These are phyloP conservation scores for Trypanosoma avium DNA, from an alignment of 208 protist species.

Conservation along the genomic window DNA sequence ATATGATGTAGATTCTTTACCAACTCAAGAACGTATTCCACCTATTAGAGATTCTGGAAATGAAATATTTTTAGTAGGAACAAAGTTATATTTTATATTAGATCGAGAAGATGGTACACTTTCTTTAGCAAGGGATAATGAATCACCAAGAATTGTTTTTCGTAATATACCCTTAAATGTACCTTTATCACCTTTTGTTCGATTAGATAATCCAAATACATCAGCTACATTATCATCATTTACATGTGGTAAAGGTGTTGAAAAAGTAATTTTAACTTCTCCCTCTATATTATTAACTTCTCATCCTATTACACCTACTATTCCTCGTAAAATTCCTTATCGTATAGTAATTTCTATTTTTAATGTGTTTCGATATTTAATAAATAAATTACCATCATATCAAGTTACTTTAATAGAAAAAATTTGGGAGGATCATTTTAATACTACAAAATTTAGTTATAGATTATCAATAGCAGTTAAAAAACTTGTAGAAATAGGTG, in stretches of 20 bases:
- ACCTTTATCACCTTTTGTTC: constrained; percentile 81
- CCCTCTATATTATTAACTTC: constrained; percentile 24
- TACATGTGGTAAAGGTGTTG: constrained; percentile 32
- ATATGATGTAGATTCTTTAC: constrained; percentile 81
- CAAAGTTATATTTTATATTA: constrained; percentile 81
- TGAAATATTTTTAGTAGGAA: constrained; percentile 60
- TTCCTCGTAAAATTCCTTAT: constrained; percentile 71
- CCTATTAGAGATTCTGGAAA: constrained; percentile 35
- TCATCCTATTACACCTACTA: constrained; percentile 66
- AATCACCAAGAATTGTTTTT: constrained; percentile 77
- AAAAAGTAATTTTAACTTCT: neutral
- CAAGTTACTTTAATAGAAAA: constrained; percentile 48
- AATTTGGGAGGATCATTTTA: constrained; percentile 51
- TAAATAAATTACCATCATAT: constrained; percentile 45
- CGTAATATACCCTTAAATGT: constrained; percentile 59
- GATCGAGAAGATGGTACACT: constrained; percentile 74
- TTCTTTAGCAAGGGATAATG: constrained; percentile 70
- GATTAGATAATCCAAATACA: constrained; percentile 79
- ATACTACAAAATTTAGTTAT: constrained; percentile 63
- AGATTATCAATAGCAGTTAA: constrained; percentile 56
- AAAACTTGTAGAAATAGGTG: constrained; percentile 55
- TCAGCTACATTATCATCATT: constrained; percentile 71
- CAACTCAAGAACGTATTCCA: constrained; percentile 63
- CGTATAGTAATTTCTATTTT: constrained; percentile 57
- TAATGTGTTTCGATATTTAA: constrained; percentile 43